Percentiles rank a stretch among this genome's conserved stretches.
These are phyloP conservation scores for Cryptococcus neoformans DNA, from an alignment of 1,284 basidiomycete genomes.

Conservation along the genomic window DNA sequence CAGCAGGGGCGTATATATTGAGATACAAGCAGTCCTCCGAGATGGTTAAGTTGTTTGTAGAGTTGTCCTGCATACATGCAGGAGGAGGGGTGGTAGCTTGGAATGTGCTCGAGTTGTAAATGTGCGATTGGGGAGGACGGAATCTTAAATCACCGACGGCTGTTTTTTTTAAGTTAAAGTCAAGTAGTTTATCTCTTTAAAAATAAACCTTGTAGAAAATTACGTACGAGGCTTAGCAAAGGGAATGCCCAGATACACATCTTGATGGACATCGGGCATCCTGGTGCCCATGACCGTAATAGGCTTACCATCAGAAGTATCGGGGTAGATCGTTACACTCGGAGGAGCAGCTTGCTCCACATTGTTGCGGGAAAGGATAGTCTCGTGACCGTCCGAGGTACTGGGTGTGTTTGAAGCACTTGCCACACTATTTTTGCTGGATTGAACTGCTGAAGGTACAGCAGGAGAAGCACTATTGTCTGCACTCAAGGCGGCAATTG, in stretches of 20 bases:
- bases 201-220: not conserved
- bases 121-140: slow-evolving; percentile 7
- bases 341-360: not conserved
- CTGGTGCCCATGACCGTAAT: not conserved
- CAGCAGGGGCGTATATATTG: slow-evolving; percentile 42
- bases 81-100: slow-evolving; percentile 26
- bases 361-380: too few relatives aligned
- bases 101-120: slow-evolving; percentile 22
- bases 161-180: not conserved
- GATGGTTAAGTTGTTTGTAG: slow-evolving; percentile 18
- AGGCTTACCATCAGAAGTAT: not conserved
- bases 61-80: slow-evolving; percentile 31
- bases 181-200: not conserved
- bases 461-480: too few relatives aligned
- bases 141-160: slow-evolving; percentile 12
- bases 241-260: slow-evolving; percentile 58
- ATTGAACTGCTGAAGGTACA: too few relatives aligned
- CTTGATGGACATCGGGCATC: not conserved
- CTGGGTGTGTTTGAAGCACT: too few relatives aligned
- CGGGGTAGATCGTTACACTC: not conserved
- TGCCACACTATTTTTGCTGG: too few relatives aligned
- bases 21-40: slow-evolving; percentile 51
- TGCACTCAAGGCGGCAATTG: too few relatives aligned
- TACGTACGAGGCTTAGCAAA: slow-evolving; percentile 58
- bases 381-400: too few relatives aligned